These are phyloP conservation scores for Aspergillus sp. DNA, from an alignment of 2,329 filamentous ascomycete genomes.

Conservation along the genomic window DNA sequence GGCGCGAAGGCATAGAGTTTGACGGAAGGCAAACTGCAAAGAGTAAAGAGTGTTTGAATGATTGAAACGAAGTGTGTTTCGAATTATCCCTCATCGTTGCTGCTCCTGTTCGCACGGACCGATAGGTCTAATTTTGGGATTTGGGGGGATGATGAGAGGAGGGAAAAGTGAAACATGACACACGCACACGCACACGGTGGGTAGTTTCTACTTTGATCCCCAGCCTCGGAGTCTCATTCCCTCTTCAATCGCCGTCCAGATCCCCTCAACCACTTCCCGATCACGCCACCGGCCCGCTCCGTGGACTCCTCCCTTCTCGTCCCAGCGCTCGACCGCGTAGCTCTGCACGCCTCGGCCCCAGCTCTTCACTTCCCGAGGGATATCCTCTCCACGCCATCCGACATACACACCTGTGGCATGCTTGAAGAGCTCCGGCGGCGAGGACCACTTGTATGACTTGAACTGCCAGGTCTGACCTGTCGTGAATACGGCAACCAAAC, in stretches of 20 bases:
- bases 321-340: constrained; percentile 83
- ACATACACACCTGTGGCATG: constrained; percentile 87
- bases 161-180: not conserved
- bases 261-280: constrained; percentile 85
- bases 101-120: not conserved
- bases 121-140: not conserved
- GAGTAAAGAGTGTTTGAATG: too few relatives aligned
- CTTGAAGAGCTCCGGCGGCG: constrained; percentile 83
- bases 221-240: constrained; percentile 86
- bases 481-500: constrained; percentile 94
- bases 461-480: constrained; percentile 99
- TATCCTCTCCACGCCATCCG: constrained; percentile 82
- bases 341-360: constrained; percentile 85
- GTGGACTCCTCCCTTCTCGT: constrained; percentile 46
- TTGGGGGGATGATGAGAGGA: not conserved
- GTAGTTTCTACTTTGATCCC: constrained; percentile 43
- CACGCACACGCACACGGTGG: not conserved
- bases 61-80: not conserved
- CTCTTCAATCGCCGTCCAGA: constrained; percentile 86
- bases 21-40: too few relatives aligned
- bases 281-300: constrained; percentile 70
- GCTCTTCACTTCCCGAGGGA: constrained; percentile 73
- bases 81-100: not conserved
- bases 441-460: constrained; percentile 95
- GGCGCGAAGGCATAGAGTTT: not conserved